Percentiles rank a stretch among this genome's conserved stretches.
phyloP scores from a whole-genome alignment of 139 green algal species.

The Pycnococcus provasolii region DNA sequence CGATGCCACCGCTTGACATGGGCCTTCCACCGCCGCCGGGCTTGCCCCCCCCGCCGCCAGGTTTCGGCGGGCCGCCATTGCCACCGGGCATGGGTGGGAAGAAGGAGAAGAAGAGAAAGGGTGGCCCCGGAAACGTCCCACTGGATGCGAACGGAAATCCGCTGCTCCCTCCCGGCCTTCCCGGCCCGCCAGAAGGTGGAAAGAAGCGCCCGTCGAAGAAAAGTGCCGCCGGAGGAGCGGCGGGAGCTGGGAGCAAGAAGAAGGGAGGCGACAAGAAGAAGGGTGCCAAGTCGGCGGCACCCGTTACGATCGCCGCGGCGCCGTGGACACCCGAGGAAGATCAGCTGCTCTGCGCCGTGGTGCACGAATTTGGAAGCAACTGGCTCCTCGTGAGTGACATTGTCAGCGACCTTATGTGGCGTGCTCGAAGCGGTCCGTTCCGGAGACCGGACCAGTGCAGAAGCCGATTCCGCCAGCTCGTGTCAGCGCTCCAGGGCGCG shows the following conservation, averaged over 20 bases:
- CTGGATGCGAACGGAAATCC: too few species aligned
- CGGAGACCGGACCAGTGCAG: conserved; percentile 36
- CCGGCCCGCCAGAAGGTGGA: too few species aligned
- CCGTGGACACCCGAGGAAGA: conserved; percentile 37
- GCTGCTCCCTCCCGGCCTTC: too few species aligned
- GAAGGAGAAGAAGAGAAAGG: too few species aligned
- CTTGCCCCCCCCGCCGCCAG: too few species aligned
- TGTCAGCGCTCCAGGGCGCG: neutral
- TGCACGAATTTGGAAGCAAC: conserved; percentile 62
- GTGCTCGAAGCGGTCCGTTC: conserved; percentile 21
- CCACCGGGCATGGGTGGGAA: too few species aligned
- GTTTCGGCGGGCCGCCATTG: too few species aligned
- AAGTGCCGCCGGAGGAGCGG: neutral
- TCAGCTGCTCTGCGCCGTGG: conserved; percentile 49
- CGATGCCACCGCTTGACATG: too few species aligned
- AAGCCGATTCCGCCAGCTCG: conserved; percentile 37
- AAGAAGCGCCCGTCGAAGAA: too few species aligned
- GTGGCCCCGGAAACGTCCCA: too few species aligned
- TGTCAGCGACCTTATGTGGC: conserved; percentile 20
- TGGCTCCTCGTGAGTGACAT: conserved; percentile 56
- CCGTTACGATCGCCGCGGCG: neutral
- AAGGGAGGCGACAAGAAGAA: neutral
- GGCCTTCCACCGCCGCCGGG: too few species aligned
- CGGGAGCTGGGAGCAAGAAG: conserved; percentile 1
- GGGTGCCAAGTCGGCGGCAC: neutral